Evolutionary conservation across 805 yeast genomes (phyloP).

Genomic region (Yarrowia sp.): DNA sequence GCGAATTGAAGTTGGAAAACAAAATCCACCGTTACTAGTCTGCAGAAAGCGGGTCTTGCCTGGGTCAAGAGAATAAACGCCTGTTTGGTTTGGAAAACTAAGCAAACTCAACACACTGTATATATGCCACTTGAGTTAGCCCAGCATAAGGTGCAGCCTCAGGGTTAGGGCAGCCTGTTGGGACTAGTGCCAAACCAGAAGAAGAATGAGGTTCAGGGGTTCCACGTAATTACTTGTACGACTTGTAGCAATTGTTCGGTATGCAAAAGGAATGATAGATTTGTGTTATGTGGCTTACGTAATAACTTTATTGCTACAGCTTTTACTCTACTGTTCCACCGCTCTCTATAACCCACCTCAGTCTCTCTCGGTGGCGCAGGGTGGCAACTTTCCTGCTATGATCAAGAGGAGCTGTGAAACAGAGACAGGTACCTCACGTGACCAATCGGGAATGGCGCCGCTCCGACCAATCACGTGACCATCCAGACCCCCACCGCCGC

Average conservation of each 20-base stretch:
- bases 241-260: too few species aligned
- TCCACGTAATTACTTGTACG: neutral
- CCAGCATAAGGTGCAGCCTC: neutral
- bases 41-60: too few species aligned
- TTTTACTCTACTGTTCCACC: too few species aligned
- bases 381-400: neutral
- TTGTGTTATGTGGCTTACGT: too few species aligned
- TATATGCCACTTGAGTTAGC: constrained; percentile 13
- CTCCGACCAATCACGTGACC: neutral
- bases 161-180: neutral
- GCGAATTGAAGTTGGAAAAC: too few species aligned
- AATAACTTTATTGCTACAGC: too few species aligned
- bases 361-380: constrained; percentile 7
- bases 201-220: neutral
- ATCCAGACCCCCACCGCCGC: neutral
- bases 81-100: constrained; percentile 4
- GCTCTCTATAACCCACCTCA: too few species aligned
- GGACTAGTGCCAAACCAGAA: neutral
- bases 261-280: too few species aligned
- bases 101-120: constrained; percentile 35
- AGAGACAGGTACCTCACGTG: too few species aligned
- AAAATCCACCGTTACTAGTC: too few species aligned
- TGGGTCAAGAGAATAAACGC: constrained; percentile 1
- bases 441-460: too few species aligned
- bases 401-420: too few species aligned